A percentile compares a stretch with the other conserved stretches of the same genome.
Conservation (phyloP, 805 yeast species). For the Candida pseudofarinosa region DNA sequence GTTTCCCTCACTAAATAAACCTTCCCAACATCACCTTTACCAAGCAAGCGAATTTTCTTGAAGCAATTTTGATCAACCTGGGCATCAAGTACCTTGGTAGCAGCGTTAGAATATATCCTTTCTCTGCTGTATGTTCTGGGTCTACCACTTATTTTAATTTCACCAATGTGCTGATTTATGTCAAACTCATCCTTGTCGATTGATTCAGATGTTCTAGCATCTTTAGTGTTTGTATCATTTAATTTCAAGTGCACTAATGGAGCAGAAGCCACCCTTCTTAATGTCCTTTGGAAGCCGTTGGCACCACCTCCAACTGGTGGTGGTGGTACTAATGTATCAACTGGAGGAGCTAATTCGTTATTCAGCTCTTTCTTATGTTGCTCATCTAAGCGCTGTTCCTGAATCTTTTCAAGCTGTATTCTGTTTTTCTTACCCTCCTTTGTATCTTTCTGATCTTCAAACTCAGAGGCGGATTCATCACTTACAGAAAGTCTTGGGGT, state of each 20-base stretch:
- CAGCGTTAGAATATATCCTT: conserved; percentile 67
- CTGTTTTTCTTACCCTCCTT: not conserved
- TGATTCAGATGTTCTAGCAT: conserved; percentile 11
- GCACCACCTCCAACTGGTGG: conserved; percentile 6
- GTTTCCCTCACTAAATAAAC: conserved; percentile 90
- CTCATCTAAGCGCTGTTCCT: not conserved
- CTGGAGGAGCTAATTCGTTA: not conserved
- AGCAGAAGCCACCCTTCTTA: conserved; percentile 81
- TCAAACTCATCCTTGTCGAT: conserved; percentile 28
- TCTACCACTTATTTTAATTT: conserved; percentile 28
- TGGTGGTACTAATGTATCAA: not conserved
- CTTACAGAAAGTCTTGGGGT: conserved; percentile 7
- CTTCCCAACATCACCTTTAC: conserved; percentile 97
- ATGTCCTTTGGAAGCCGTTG: conserved; percentile 34
- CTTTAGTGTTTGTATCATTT: conserved; percentile 14
- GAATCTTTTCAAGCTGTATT: not conserved
- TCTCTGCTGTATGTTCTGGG: conserved; percentile 40
- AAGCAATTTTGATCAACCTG: conserved; percentile 85
- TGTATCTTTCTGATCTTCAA: conserved; percentile 1
- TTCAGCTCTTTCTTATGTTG: not conserved
- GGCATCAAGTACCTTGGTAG: conserved; percentile 69
- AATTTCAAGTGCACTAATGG: conserved; percentile 53
- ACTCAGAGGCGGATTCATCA: conserved; percentile 8
- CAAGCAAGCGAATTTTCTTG: conserved; percentile 84
- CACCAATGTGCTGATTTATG: conserved; percentile 41